These are phyloP conservation scores for Suaeda aralocaspica DNA, from an alignment of 148 eudicot species.

Conservation along the genomic window DNA sequence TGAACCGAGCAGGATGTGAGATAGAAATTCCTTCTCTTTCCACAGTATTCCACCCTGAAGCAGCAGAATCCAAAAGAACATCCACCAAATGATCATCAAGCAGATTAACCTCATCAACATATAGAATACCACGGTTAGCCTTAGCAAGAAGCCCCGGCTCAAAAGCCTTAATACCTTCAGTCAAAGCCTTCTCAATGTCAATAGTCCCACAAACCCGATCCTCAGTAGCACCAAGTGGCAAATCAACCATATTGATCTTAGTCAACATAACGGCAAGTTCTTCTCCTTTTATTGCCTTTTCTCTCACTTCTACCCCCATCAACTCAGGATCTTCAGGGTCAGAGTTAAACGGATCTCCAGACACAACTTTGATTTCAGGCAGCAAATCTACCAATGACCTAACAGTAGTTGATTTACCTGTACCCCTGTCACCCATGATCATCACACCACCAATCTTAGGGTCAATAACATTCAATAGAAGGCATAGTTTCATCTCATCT, in stretches of 20 bases:
- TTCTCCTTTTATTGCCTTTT: slow-evolving; percentile 64
- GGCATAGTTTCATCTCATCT: slow-evolving; percentile 97
- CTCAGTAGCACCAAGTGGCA: slow-evolving; percentile 92
- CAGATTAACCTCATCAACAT: slow-evolving; percentile 89
- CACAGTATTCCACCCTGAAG: slow-evolving; percentile 95
- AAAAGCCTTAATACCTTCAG: slow-evolving; percentile 93
- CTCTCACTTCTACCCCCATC: slow-evolving; percentile 84
- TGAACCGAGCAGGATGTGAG: slow-evolving; percentile 91
- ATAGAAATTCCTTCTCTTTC: slow-evolving; percentile 95
- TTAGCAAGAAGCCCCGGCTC: slow-evolving; percentile 98
- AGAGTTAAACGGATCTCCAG: slow-evolving; percentile 90
- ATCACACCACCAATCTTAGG: slow-evolving; percentile 98
- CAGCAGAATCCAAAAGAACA: slow-evolving; percentile 93
- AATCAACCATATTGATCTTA: slow-evolving; percentile 94
- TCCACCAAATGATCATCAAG: slow-evolving; percentile 88
- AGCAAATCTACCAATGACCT: slow-evolving; percentile 87
- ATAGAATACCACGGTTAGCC: slow-evolving; percentile 85
- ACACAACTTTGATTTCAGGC: slow-evolving; percentile 77
- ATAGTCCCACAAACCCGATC: slow-evolving; percentile 97
- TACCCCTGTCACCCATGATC: slow-evolving; percentile 98
- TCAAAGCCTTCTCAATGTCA: slow-evolving; percentile 90
- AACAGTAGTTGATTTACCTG: slow-evolving; percentile 90
- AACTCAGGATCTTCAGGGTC: slow-evolving; percentile 91
- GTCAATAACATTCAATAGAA: slow-evolving; percentile 83
- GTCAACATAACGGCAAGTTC: slow-evolving; percentile 47